Base-by-base conservation (phyloP, 139 green algal genomes). In the Gonium pectorale region DNA sequence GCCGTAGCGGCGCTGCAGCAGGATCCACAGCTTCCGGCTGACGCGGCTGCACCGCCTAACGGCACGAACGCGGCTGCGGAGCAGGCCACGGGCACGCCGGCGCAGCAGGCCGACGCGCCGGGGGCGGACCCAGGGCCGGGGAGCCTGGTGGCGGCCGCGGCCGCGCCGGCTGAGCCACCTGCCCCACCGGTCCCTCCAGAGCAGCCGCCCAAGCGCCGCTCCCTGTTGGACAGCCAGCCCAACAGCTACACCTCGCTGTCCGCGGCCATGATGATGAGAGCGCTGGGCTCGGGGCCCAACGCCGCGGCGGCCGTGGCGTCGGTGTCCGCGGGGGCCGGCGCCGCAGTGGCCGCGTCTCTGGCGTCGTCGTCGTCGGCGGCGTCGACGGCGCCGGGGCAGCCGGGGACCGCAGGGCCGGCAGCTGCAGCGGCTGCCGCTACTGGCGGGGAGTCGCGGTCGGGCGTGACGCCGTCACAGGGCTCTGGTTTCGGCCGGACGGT, bases 221-320 rank as follows among this genome's bases (percentile, higher is more conserved):
- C 51, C 33, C 43, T 38, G 49, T 17, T 29, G 26, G 52, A 81
- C 44, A 38, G 27, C 64, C 54, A 63, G 54, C 40, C 22, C 27
- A 37, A 8, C 27, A 72, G 60, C 26, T 68, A 51, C 68, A 72
- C 49, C 51, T 79, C 52, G 21, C 24, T 60, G 33, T 82, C 75
- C 0, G 75, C 75, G 3, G 75, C 75, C 15, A 82, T 82, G 75
- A 82, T 82, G 75, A 71, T 82, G 59, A 71, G 44, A 59, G 41
- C 40, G 24, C 84, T 81, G 67, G 68, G 60, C 40, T 59, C 64
- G 49, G 56, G 82, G 9, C 77, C 59, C 35, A 81, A 80, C 69
- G 70, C 74, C 46, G 63, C 49, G 60, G 56, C 71, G 21, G 66
- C 60, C 15, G 75, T 71, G 38, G 75, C 75, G 21, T 33, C 22